A percentile compares a stretch with the other conserved stretches of the same genome.
These are phyloP conservation scores for Colletotrichum theobromicola DNA, from an alignment of 2,329 filamentous ascomycete species.

Conservation along the genomic window DNA sequence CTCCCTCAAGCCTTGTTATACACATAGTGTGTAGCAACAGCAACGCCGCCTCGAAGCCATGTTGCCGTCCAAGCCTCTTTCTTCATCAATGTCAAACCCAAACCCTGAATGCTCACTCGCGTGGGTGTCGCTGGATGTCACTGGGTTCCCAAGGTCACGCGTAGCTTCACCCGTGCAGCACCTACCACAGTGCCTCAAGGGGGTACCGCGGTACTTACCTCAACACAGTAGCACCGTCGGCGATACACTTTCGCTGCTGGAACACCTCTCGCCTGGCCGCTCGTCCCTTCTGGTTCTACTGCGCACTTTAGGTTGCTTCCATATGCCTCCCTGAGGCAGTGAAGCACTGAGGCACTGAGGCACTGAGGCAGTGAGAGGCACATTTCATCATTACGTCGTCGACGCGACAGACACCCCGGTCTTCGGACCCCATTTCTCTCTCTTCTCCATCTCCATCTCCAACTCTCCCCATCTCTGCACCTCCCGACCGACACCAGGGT, in stretches of 20 bases:
- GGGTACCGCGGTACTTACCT: not conserved
- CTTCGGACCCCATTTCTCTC: not conserved
- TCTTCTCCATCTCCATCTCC: not conserved
- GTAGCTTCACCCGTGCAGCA: not conserved
- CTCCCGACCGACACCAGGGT: not conserved
- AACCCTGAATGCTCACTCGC: not conserved
- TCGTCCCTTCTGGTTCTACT: constrained; percentile 9
- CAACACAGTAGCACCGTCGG: not conserved
- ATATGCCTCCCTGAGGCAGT: too few relatives aligned
- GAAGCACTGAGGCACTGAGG: too few relatives aligned
- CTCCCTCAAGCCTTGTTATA: not conserved
- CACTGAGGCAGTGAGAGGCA: not conserved
- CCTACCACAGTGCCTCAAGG: too few relatives aligned
- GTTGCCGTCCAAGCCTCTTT: not conserved
- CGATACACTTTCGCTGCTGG: not conserved
- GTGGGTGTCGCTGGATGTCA: not conserved
- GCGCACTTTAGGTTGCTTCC: too few relatives aligned
- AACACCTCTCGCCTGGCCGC: constrained; percentile 12
- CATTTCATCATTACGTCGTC: constrained; percentile 3
- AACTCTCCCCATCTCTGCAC: not conserved
- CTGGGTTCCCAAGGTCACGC: not conserved
- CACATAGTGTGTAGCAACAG: too few relatives aligned
- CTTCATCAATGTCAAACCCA: constrained; percentile 6
- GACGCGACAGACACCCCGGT: not conserved
- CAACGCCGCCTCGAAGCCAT: not conserved